phyloP scores from a whole-genome alignment of 1,284 basidiomycete genomes.

The Heimioporus retisporus region DNA sequence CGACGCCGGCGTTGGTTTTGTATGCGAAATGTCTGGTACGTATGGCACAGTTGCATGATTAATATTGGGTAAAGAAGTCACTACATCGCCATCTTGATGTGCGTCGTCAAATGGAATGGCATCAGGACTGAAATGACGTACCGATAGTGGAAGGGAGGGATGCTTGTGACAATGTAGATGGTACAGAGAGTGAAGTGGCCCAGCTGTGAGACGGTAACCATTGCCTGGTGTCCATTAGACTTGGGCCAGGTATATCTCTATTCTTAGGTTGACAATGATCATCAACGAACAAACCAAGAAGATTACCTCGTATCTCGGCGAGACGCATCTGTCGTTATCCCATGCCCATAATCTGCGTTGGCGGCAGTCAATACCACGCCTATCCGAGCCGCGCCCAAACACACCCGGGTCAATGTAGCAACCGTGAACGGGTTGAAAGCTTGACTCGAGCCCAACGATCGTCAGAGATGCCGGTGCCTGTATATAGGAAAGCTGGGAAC shows the following conservation, averaged over 20 bases:
- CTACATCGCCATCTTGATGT: neutral
- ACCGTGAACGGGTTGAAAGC: neutral
- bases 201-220: neutral
- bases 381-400: slow-evolving; percentile 2
- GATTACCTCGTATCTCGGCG: slow-evolving; percentile 1
- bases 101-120: neutral
- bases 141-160: neutral
- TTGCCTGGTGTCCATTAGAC: neutral
- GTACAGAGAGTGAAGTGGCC: neutral
- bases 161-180: neutral
- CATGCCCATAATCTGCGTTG: slow-evolving; percentile 1
- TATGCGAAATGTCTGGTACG: neutral
- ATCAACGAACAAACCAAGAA: too few relatives aligned
- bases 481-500: too few relatives aligned
- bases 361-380: neutral
- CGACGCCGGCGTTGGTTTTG: neutral
- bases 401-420: neutral
- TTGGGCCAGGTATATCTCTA: neutral
- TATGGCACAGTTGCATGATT: neutral
- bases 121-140: neutral
- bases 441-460: neutral
- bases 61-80: neutral
- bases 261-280: neutral
- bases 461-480: too few relatives aligned
- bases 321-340: neutral